These are phyloP conservation scores for Aspergillus baeticus DNA, from an alignment of 495 filamentous ascomycete species.

Conservation along the genomic window DNA sequence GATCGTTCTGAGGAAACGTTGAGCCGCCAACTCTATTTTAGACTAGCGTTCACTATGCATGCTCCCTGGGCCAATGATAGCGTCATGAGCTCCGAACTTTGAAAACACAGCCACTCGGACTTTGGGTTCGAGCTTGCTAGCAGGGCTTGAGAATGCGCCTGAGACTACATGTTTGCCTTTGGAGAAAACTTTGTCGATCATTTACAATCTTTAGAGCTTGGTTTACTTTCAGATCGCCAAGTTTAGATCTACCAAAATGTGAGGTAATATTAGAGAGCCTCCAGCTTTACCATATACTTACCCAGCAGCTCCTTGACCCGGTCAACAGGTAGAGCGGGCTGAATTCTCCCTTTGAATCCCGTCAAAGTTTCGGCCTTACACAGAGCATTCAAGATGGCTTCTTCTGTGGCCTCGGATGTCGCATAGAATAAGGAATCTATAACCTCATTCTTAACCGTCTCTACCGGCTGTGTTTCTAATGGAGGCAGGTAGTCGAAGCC, in stretches of 20 bases:
- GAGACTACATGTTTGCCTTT: no score
- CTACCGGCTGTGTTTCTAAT: neutral
- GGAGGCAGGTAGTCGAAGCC: neutral
- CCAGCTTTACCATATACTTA: neutral
- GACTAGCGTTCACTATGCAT: constrained; percentile 23
- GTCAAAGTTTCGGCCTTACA: neutral
- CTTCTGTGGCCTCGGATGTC: neutral
- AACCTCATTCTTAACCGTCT: neutral
- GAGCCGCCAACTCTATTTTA: constrained; percentile 20
- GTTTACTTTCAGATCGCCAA: no score
- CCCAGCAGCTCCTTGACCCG: neutral
- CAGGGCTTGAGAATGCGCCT: no score
- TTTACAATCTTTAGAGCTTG: no score
- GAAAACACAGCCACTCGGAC: no score
- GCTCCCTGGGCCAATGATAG: no score
- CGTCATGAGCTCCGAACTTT: no score
- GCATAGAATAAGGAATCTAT: neutral
- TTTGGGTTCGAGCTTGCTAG: no score
- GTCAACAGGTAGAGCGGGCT: neutral
- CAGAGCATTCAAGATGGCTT: neutral
- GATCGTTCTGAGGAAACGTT: constrained; percentile 11
- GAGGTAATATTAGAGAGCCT: no score
- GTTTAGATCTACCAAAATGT: no score
- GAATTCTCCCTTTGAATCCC: neutral
- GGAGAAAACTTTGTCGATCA: no score